Base-by-base conservation (phyloP, 305 asterid species). In the Rubia peregrina region DNA sequence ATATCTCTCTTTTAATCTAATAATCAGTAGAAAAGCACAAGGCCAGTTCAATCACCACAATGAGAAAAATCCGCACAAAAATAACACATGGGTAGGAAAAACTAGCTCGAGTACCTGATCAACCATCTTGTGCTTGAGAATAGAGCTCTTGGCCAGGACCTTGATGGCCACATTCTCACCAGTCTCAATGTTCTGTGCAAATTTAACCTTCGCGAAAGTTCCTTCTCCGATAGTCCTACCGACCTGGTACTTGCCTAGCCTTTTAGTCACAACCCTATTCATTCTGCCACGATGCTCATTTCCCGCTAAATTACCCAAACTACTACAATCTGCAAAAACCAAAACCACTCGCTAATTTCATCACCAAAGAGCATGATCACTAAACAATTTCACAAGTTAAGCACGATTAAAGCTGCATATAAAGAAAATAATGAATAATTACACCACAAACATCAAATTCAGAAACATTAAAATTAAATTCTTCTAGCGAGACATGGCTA, bases 221-320 rank as follows among this genome's bases (percentile, higher is more conserved):
- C 98, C 98, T 83, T 90, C 89, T 4, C 98, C 98, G 51, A 92
- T 81, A 56, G 97, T 92, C 81, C 88, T 83, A 55, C 97, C 98
- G 69, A 90, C 77, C 85, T 90, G 96, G 82, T 90, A 92, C 67
- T 92, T 92, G 9, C 97, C 98, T 74, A 92, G 78, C 78, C 77
- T 88, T 83, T 86, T 85, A 74, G 83, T 87, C 78, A 73, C 84
- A 19, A 77, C 80, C 16, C 83, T 80, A 83, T 66, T 85, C 96
- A 90, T 92, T 65, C 82, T 85, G 65, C 43, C 77, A 65, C 69
- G 78, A 74, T 40, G 77, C 74, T 80, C 90, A 81, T 80, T 72
- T 71, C 81, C 59, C 55, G 62, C 69, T 62, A 41, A 14, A 63
- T 53, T 24, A 49, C 44, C 59, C 24, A 21, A 21, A 33, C 9